These are phyloP conservation scores for Podospora fimiseda DNA, from an alignment of 495 filamentous ascomycete species.

Conservation along the genomic window DNA sequence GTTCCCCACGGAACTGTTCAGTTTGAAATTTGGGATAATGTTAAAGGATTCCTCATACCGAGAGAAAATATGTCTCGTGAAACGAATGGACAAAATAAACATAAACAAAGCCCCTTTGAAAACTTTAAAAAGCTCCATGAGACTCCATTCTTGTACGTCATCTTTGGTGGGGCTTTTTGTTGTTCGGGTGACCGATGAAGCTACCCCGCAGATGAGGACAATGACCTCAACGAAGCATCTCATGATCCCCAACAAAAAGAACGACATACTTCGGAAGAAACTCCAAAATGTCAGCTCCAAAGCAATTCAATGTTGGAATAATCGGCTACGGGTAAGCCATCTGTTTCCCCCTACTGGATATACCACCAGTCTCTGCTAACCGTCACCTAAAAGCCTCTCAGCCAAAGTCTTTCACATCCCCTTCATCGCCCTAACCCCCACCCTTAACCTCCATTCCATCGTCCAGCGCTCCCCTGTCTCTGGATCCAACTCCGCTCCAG, in stretches of 20 bases:
- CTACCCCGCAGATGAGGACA: background rate
- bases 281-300: conserved; percentile 16
- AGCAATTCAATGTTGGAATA: conserved; percentile 46
- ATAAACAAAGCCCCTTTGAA: no score
- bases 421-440: conserved; percentile 60
- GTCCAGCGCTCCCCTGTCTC: conserved; percentile 56
- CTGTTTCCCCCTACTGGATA: background rate
- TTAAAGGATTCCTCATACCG: no score
- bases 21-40: no score
- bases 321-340: conserved; percentile 48
- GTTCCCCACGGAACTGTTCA: no score
- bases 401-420: conserved; percentile 90
- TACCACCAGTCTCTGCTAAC: conserved; percentile 3
- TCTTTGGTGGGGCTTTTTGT: no score
- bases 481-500: conserved; percentile 58
- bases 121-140: no score
- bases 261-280: background rate
- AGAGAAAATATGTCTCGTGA: no score
- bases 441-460: conserved; percentile 66
- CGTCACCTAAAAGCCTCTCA: conserved; percentile 51
- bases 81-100: no score
- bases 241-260: background rate
- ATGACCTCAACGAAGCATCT: background rate
- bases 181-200: background rate
- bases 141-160: no score